phyloP scores from a whole-genome alignment of 1,284 basidiomycete genomes.

The Paramarasmius palmivorus region DNA sequence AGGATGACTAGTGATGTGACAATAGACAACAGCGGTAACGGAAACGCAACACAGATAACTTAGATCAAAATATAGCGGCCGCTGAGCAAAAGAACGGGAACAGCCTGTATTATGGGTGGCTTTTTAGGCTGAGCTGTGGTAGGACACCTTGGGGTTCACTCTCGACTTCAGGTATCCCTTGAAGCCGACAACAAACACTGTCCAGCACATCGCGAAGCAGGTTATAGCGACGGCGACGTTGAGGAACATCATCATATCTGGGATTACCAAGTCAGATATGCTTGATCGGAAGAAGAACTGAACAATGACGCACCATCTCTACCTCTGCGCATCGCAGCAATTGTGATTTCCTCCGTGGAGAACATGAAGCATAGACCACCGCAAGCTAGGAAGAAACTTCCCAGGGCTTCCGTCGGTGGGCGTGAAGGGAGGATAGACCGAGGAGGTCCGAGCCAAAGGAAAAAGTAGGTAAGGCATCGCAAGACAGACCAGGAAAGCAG shows the following conservation, averaged over 20 bases:
- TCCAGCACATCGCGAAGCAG: slow-evolving; percentile 83
- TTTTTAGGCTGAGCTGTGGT: slow-evolving; percentile 44
- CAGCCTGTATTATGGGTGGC: background rate
- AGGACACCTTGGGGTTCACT: slow-evolving; percentile 38
- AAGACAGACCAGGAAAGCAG: slow-evolving; percentile 80
- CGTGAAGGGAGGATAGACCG: slow-evolving; percentile 83
- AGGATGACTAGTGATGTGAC: background rate
- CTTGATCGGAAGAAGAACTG: background rate
- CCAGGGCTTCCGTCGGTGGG: slow-evolving; percentile 91
- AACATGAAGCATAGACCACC: slow-evolving; percentile 94
- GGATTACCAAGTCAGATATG: slow-evolving; percentile 1
- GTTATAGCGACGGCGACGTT: slow-evolving; percentile 81
- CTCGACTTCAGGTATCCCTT: slow-evolving; percentile 78
- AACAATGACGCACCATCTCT: slow-evolving; percentile 67
- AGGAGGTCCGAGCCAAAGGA: slow-evolving; percentile 85
- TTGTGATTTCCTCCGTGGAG: slow-evolving; percentile 87
- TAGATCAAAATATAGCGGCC: too few species aligned
- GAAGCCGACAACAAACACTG: slow-evolving; percentile 67
- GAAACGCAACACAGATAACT: background rate
- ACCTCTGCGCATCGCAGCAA: slow-evolving; percentile 89
- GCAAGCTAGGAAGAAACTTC: slow-evolving; percentile 83
- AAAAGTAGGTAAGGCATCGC: slow-evolving; percentile 89
- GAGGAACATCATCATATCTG: slow-evolving; percentile 85
- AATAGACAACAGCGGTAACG: too few species aligned
- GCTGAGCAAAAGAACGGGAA: background rate